Percentiles rank a stretch among this genome's conserved stretches.
Evolutionary conservation across 495 filamentous ascomycete genomes (phyloP).

Genomic region (Alectoria sarmentosa): DNA sequence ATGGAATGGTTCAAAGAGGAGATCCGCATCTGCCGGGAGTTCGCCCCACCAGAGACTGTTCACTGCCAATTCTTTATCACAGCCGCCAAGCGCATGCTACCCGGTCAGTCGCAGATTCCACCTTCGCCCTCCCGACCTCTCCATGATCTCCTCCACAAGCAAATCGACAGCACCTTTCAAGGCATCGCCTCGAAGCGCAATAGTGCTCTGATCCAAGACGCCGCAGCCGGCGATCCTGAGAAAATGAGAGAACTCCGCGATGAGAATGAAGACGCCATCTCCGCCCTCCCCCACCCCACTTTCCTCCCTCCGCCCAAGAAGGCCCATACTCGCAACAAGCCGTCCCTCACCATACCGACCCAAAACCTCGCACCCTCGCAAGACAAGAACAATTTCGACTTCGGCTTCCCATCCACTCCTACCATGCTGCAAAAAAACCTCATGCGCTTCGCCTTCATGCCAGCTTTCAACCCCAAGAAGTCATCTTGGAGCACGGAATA

Average conservation of each 20-base stretch:
- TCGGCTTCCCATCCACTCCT: constrained; percentile 67
- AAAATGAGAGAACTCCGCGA: constrained; percentile 69
- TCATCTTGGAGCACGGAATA: constrained; percentile 89
- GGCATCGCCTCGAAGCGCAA: constrained; percentile 76
- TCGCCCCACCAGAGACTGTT: constrained; percentile 73
- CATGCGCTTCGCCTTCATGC: constrained; percentile 79
- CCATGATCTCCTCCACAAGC: constrained; percentile 69
- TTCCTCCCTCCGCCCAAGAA: constrained; percentile 32
- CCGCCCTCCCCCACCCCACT: constrained; percentile 60
- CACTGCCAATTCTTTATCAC: constrained; percentile 95
- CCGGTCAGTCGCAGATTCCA: constrained; percentile 18
- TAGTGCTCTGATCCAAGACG: constrained; percentile 69
- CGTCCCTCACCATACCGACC: constrained; percentile 23
- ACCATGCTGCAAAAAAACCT: constrained; percentile 75
- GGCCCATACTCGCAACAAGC: constrained; percentile 27
- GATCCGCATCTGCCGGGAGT: constrained; percentile 78
- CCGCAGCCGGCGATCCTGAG: constrained; percentile 72
- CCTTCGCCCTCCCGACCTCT: constrained; percentile 42
- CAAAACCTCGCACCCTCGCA: constrained; percentile 27
- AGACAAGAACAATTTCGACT: constrained; percentile 48
- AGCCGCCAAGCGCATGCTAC: constrained; percentile 49
- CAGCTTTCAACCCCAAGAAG: constrained; percentile 47
- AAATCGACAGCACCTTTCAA: constrained; percentile 73
- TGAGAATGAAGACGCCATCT: constrained; percentile 82
- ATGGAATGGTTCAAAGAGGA: constrained; percentile 99